phyloP scores from a whole-genome alignment of 75 land plant genomes.

The Azolla pinnata region DNA sequence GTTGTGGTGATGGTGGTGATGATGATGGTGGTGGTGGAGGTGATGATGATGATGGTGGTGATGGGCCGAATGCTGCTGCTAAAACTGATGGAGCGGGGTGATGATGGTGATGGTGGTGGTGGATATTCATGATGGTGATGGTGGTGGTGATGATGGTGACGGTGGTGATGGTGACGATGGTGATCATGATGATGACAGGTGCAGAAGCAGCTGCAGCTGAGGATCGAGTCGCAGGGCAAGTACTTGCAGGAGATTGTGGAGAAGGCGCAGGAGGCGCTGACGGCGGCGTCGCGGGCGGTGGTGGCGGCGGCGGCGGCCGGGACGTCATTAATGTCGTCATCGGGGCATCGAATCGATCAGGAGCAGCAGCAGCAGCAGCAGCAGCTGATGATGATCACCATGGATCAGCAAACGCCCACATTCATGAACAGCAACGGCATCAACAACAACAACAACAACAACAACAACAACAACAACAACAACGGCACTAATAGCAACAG shows the following conservation, averaged over 20 bases:
- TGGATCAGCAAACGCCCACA: no score
- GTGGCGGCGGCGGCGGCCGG: no score
- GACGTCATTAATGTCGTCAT: no score
- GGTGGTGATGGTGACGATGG: not conserved
- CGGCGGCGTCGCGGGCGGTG: no score
- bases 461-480: no score
- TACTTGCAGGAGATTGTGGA: conserved; percentile 74
- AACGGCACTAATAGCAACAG: no score
- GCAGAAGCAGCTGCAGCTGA: conserved; percentile 77
- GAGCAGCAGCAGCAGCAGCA: no score
- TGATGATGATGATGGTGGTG: not conserved
- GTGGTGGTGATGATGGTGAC: not conserved
- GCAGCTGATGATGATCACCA: no score
- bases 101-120: not conserved
- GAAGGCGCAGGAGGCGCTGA: conserved; percentile 79
- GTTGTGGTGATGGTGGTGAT: not conserved
- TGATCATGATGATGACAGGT: conserved; percentile 44
- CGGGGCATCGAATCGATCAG: no score
- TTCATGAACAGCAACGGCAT: no score
- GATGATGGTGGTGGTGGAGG: not conserved
- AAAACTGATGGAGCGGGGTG: not conserved
- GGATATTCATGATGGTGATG: not conserved
- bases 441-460: no score
- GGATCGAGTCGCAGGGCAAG: conserved; percentile 95
- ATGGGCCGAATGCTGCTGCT: not conserved